Evolutionary conservation across 495 filamentous ascomycete genomes (phyloP), one percentile per base, ranked within the genome.

Genomic region (Amorphotheca resinae): DNA sequence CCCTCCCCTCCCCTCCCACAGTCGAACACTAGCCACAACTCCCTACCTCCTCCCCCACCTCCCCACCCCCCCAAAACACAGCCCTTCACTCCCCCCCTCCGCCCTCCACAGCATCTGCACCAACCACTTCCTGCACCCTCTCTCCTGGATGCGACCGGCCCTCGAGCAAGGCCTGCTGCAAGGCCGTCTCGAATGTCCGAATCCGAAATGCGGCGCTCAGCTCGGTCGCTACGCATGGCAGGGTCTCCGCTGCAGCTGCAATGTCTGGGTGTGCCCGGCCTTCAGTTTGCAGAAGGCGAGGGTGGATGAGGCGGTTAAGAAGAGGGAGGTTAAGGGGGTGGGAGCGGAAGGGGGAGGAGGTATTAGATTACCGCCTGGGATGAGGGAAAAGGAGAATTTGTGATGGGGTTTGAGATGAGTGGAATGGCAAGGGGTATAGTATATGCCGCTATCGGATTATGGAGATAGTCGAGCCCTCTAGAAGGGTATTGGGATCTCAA

Each of bases 171-270:
- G 83, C 20, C 76, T 78, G 31, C 64, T 95, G 14, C 80, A 85
- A 9, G 88, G 88, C 7, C 77, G 87, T 21, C 60, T 98, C 31
- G 79, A 79, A 31, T 95, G 89, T 56, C 86, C 89, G 21, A 81
- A 80, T 50, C 25, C 55, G 0, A 82, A 80, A 50, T 95, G 91
- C 55, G 63, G 65, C 33, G 74, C 79, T 15, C 84, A 87, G 36
- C 76, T 96, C 17, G 91, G 93, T 32, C 80, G 88, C 48, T 95
- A 95, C 53, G 82, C 87, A 22, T 98, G 93, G 89, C 83, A 93
- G 56, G 91, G 93, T 42, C 76, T 95, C 66, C 79, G 75, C 60
- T 98, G 91, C 64, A 93, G 80, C 50, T 96, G 91, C 60, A 77
- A 79, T 28, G 73, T 81, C 23, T 95, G 93, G 87, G 69, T 94